Evolutionary conservation across 2,329 filamentous ascomycete genomes (phyloP).

Genomic region (Ceratocystis papillata): DNA sequence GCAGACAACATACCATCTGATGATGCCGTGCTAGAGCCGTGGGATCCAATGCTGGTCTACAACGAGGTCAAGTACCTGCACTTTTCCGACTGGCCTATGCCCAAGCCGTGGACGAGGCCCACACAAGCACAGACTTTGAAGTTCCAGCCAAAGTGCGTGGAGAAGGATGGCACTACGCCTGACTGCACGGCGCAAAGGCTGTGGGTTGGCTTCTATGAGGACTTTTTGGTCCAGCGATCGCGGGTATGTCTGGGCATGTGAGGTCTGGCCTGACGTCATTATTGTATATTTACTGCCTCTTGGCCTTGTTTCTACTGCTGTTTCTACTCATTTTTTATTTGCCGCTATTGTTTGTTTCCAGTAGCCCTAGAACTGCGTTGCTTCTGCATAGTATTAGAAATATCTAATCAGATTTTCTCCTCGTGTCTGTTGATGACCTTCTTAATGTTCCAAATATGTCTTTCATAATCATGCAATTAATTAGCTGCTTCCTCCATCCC

Average conservation of each 20-base stretch:
- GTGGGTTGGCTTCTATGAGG: slow-evolving; percentile 38
- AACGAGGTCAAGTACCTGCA: slow-evolving; percentile 56
- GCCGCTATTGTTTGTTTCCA: background rate
- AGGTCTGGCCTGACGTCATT: background rate
- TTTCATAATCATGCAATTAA: slow-evolving; percentile 16
- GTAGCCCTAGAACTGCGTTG: background rate
- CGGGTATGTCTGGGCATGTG: slow-evolving; percentile 1
- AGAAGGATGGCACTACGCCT: slow-evolving; percentile 43
- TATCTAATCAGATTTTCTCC: background rate
- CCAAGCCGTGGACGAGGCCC: slow-evolving; percentile 43
- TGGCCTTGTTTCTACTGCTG: slow-evolving; percentile 1
- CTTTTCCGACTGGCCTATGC: slow-evolving; percentile 61
- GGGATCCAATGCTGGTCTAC: slow-evolving; percentile 45
- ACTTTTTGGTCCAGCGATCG: slow-evolving; percentile 31
- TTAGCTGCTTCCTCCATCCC: background rate
- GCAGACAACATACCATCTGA: slow-evolving; percentile 32
- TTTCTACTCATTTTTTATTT: background rate
- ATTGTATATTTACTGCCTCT: background rate
- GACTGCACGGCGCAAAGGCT: slow-evolving; percentile 29
- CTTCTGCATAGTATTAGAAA: slow-evolving; percentile 3
- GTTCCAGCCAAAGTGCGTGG: slow-evolving; percentile 29
- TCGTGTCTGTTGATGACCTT: background rate
- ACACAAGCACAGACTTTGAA: slow-evolving; percentile 17
- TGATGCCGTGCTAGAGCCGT: slow-evolving; percentile 36
- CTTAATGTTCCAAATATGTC: slow-evolving; percentile 19